Base-by-base conservation (phyloP, 192 early-diverging fungal species). In the Backusella sp. region DNA sequence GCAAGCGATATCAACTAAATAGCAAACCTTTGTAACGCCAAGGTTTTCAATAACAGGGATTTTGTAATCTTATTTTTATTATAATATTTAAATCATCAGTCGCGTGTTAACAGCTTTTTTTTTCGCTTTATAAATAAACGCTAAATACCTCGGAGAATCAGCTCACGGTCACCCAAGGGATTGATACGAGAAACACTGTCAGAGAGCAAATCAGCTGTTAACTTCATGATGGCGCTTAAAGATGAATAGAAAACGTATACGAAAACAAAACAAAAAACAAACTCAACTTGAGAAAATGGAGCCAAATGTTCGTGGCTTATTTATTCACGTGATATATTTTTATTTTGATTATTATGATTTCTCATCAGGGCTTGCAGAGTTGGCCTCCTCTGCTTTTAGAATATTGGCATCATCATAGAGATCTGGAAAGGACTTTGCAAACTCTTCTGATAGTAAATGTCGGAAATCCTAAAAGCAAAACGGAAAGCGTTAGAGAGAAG, bases 11-110 rank as follows among this genome's bases (percentile, higher is more conserved):
- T 6, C 8, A 56, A 28, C 7, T 26, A 69, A 36, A 23, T 26
- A 73, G 68, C 46, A 41, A 82, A 94, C 94, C 88, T 95, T 97
- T 30, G 97, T 95, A 19, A 94, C 92, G 39, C 96, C 94, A 17
- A 99, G 86, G 84, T 99, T 99, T 84, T 99, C 98, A 74, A 99
- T 95, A 73, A 87, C 81, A 53, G 93, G 87, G 30, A 99, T 96
- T 77, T 96, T 94, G 72, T 92, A 88, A 68, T 90, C 93, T 94
- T n/a, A 23, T 42, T 42, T 52, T 2, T 73, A 23, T 23, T 53
- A 21, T 73, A 23, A 8, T 53, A 21, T 21, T 19, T 8, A 72
- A 74, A 42, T 62, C 66, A 77, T 56, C 26, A 39, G 17, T 44
- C 35, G 73, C 42, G 37, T 56, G 72, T 78, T 28, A 1, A 65